Evolutionary conservation across 768 basidiomycete genomes (phyloP).

Genomic region (Xerocomus spinulosus): DNA sequence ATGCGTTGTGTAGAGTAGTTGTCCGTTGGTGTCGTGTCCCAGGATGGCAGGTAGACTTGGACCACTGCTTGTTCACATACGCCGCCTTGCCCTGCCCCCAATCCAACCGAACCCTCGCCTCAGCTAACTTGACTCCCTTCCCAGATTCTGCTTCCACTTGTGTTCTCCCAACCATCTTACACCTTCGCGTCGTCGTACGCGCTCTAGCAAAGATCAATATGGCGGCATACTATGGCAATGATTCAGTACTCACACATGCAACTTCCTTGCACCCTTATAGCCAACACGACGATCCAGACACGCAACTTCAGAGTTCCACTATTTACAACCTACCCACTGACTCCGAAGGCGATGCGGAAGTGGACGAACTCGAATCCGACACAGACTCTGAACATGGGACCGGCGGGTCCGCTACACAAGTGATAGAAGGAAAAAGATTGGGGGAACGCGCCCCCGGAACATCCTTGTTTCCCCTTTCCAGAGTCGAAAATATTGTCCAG

Average conservation of each 20-base stretch:
- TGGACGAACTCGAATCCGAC: constrained; percentile 34
- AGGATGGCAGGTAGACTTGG: constrained; percentile 19
- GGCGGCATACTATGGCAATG: constrained; percentile 30
- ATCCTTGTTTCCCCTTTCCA: constrained; percentile 58
- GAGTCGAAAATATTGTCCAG: constrained; percentile 73
- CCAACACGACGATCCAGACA: constrained; percentile 22
- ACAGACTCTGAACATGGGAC: constrained; percentile 28
- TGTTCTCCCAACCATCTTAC: background rate
- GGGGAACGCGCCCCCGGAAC: constrained; percentile 57
- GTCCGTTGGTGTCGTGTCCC: no score
- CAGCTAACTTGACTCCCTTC: constrained; percentile 11
- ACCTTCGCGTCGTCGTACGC: constrained; percentile 10
- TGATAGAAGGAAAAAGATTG: constrained; percentile 26
- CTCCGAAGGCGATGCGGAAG: constrained; percentile 32
- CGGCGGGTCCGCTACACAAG: constrained; percentile 23
- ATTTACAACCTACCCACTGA: constrained; percentile 33
- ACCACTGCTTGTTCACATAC: constrained; percentile 22
- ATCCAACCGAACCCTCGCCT: constrained; percentile 13
- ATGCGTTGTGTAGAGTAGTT: no score
- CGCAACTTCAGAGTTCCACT: constrained; percentile 21
- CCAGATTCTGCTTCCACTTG: constrained; percentile 1
- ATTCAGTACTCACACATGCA: constrained; percentile 28
- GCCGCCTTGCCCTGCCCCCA: constrained; percentile 23
- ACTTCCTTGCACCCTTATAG: constrained; percentile 32
- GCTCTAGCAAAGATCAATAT: constrained; percentile 18